Base-by-base conservation (phyloP, 2,329 filamentous ascomycete species). In the Xylaria sp. region DNA sequence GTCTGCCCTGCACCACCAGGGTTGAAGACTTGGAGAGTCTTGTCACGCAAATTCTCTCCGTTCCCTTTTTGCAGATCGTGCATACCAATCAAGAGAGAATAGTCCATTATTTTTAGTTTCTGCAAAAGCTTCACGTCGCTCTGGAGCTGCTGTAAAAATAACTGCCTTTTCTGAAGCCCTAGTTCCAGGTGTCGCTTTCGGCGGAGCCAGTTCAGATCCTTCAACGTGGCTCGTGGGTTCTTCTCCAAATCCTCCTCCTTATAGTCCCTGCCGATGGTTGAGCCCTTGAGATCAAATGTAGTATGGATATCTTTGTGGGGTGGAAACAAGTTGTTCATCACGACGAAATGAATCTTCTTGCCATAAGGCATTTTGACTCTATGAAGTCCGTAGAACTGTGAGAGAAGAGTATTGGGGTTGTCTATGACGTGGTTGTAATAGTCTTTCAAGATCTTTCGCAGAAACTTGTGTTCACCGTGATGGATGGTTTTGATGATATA, bases 401-500 rank as follows among this genome's bases (percentile, higher is more conserved):
- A 98, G 56, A 99, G 90, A 29, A 99, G 86, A 0, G 96, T 99
- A 80, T 99, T 97, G 6, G 96, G 96, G 79, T 99, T 98, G 39
- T 94, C 87, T 74, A 90, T 89, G 71, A 98, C 93, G 78, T 99
- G 96, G 63, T 92, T 85, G 81, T 97, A 97, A 81, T 99, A 99
- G 68, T 98, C 92, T 77, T 91, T 93, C 64, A 96, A 83, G 65
- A 95, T 92, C 79, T 91, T 94, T 58, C 92, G 86, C 55, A 96
- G 85, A 71, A 95, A 94, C 75, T 94, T 94, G 83, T 95, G 92
- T 80, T 99, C 96, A 73, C 89, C 89, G 75, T 98, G 96, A 78
- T 99, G 96, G 73, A 99, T 98, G 25, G 96, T 99, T 82, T 99
- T 99, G 87, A 99, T 99, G 81, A 99, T 99, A 82, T 99, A 99